phyloP scores from a whole-genome alignment of 2,329 filamentous ascomycete genomes.

The Fusarium xyrophilum region DNA sequence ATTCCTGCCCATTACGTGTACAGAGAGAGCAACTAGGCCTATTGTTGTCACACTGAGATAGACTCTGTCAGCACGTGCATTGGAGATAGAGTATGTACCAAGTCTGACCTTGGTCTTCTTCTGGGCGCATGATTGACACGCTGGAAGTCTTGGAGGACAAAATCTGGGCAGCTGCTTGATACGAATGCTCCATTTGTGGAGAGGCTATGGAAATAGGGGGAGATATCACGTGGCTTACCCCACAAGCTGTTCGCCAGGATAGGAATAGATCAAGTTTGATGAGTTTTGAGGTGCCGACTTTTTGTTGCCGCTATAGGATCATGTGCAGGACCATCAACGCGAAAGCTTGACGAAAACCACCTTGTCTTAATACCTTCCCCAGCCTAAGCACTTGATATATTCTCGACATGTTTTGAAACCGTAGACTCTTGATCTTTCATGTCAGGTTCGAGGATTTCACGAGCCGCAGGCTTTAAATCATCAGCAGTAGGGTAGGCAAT shows the following conservation, averaged over 20 bases:
- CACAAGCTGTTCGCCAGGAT: neutral
- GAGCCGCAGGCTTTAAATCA: conserved; percentile 25
- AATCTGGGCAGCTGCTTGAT: neutral
- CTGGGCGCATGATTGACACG: conserved; percentile 15
- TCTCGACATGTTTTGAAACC: conserved; percentile 9
- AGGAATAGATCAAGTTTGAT: fast-evolving
- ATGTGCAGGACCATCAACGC: fast-evolving
- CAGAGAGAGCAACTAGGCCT: conserved; percentile 11
- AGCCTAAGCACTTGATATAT: neutral
- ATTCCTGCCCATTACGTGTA: neutral
- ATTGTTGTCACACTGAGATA: conserved; percentile 7
- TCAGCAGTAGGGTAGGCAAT: conserved; percentile 42
- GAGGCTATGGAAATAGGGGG: neutral
- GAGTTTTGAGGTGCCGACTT: fast-evolving
- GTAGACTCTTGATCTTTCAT: conserved; percentile 20
- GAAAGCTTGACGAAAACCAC: fast-evolving
- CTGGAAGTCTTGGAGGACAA: neutral
- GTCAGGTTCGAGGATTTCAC: conserved; percentile 10
- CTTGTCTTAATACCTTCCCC: fast-evolving
- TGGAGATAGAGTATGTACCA: neutral
- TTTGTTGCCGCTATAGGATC: fast-evolving
- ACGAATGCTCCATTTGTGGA: neutral
- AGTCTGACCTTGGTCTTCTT: conserved; percentile 12
- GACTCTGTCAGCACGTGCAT: neutral
- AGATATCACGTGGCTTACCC: neutral